Evolutionary conservation across 352 stramenopile genomes (phyloP).

Genomic region (Phytophthora cactorum): DNA sequence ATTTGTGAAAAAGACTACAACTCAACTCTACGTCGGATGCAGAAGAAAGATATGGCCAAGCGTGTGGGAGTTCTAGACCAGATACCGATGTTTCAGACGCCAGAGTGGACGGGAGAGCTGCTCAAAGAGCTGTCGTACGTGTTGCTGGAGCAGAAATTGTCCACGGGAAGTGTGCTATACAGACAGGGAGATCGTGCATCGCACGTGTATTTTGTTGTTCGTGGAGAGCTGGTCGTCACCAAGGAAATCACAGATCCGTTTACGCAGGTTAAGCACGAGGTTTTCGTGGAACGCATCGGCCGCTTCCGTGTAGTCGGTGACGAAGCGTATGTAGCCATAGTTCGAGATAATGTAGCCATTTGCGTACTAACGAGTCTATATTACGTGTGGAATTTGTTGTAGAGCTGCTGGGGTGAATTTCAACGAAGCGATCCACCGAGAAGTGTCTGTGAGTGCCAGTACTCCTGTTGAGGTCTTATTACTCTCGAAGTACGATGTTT

Average conservation of each 20-base stretch:
- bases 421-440: conserved; percentile 67
- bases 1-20: conserved; percentile 84
- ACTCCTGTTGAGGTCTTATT: conserved; percentile 75
- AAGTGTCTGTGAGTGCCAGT: conserved; percentile 66
- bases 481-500: conserved; percentile 84
- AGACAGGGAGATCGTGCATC: conserved; percentile 63
- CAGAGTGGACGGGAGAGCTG: conserved; percentile 73
- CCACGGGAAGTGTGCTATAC: conserved; percentile 54
- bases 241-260: conserved; percentile 57
- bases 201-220: conserved; percentile 78
- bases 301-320: conserved; percentile 70
- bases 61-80: conserved; percentile 64
- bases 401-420: conserved; percentile 70
- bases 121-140: conserved; percentile 82
- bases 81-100: conserved; percentile 78
- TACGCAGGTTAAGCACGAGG: conserved; percentile 36
- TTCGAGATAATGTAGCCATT: neutral
- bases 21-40: conserved; percentile 64
- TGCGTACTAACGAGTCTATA: neutral
- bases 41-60: conserved; percentile 72
- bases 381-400: conserved; percentile 4
- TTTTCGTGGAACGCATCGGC: conserved; percentile 66
- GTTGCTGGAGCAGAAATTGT: conserved; percentile 63
- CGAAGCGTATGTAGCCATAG: conserved; percentile 60
- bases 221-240: conserved; percentile 63